Conservation (phyloP, 306 rosid species). For the Glycine soja region DNA sequence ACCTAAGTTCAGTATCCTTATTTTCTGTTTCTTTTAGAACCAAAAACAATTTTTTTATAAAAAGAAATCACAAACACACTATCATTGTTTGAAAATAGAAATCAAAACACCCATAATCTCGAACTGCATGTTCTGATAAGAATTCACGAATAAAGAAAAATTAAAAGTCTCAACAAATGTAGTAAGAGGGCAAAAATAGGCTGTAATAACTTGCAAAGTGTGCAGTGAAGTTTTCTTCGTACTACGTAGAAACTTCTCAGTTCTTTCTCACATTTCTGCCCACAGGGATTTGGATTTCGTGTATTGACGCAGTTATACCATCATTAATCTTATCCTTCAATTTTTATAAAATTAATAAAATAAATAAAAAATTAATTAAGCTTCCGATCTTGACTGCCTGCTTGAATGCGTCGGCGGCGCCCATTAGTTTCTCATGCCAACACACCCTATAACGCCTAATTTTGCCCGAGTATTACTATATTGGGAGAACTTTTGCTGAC, state of each 20-base stretch:
- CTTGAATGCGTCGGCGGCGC: too few species aligned
- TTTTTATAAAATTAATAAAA: too few species aligned
- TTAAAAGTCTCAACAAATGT: background rate
- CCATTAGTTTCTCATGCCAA: slow-evolving; percentile 43
- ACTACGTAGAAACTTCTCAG: background rate
- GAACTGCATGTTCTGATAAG: background rate
- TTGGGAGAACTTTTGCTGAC: slow-evolving; percentile 47
- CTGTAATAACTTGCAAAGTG: background rate
- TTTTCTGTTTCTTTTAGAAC: background rate
- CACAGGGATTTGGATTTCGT: too few species aligned
- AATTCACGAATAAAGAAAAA: background rate
- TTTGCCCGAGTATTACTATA: too few species aligned
- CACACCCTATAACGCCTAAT: slow-evolving; percentile 27
- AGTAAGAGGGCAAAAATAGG: background rate
- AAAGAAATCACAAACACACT: background rate
- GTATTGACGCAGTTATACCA: too few species aligned
- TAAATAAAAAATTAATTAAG: too few species aligned
- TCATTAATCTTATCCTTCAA: too few species aligned
- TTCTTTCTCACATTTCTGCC: background rate
- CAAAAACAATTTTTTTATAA: background rate
- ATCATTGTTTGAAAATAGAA: background rate
- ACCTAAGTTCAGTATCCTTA: background rate
- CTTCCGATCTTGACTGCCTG: too few species aligned
- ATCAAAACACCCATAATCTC: background rate
- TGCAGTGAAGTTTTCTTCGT: background rate